These are phyloP conservation scores for Paulownia fortunei DNA, from an alignment of 257 asterid genomes.

Conservation along the genomic window DNA sequence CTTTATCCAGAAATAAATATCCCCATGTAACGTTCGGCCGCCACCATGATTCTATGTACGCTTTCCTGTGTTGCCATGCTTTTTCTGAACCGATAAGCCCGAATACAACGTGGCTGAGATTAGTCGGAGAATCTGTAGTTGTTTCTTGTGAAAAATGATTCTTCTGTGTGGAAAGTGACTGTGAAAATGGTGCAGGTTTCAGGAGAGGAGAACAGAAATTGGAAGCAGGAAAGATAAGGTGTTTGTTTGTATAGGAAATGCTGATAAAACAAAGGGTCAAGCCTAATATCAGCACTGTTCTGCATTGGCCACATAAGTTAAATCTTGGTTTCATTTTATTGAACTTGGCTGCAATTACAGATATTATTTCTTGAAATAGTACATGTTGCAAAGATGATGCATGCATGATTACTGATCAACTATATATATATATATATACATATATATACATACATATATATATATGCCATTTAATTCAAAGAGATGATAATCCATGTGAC, in stretches of 20 bases:
- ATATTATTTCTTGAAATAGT: background rate
- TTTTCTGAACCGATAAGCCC: slow-evolving; percentile 61
- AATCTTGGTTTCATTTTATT: slow-evolving; percentile 23
- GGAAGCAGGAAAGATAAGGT: slow-evolving; percentile 37
- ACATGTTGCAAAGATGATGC: background rate
- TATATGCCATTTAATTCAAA: too few relatives aligned
- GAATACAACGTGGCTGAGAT: slow-evolving; percentile 54
- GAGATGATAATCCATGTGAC: too few relatives aligned
- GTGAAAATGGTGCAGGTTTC: background rate
- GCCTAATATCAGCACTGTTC: slow-evolving; percentile 31
- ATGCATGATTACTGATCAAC: background rate
- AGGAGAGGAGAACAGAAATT: slow-evolving; percentile 15
- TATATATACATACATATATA: background rate
- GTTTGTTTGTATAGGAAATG: slow-evolving; percentile 30
- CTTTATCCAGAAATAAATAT: slow-evolving; percentile 47
- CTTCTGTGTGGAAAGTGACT: background rate
- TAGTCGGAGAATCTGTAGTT: slow-evolving; percentile 22
- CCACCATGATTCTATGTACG: slow-evolving; percentile 79
- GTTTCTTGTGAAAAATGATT: background rate
- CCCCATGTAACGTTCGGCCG: slow-evolving; percentile 61
- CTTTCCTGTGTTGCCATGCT: slow-evolving; percentile 53
- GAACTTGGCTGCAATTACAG: background rate
- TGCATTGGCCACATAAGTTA: slow-evolving; percentile 28
- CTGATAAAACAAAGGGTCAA: slow-evolving; percentile 31
- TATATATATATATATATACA: too few relatives aligned